Evolutionary conservation across 768 basidiomycete species (phyloP), one percentile per base, ranked within the genome.

Genomic region (Lactarius pseudohatsudake): DNA sequence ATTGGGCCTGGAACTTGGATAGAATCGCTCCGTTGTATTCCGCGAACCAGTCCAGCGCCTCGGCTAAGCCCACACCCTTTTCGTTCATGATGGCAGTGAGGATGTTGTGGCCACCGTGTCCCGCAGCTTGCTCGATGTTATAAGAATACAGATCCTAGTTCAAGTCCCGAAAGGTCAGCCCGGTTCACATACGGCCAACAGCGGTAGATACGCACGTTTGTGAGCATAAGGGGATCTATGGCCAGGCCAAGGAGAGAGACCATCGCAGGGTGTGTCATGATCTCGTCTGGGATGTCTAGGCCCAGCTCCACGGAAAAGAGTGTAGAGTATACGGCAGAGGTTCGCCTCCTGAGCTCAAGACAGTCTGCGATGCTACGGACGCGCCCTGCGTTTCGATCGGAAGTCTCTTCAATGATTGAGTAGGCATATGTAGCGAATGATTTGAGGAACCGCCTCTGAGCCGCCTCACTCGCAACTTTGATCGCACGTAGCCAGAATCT

Each of bases 81-180:
- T 80, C 74, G 55, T 76, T 71, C 78, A 80, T 82, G 57, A 82
- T 74, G 15, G 81, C 73, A 0, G 76, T 77, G 59, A 84, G 72
- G 57, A 80, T 71, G 58, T 83, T 84, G 67, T 81, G 79, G 20
- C 71, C 71, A 32, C 75, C 79, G 15, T 78, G 71, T 0, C 80
- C 80, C n/a, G 75, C 72, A 13, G 80, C 76, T 61, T 80, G 77
- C 61, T 82, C 80, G 22, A 73, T 74, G 38, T 75, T 73, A 69
- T 78, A 81, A 11, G 80, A 81, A 65, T 75, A 78, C 22, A 80
- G 64, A 66, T 81, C 80, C 78, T 82, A 45, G 22, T 26, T 26
- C 47, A 22, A 4, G 40, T 5, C 4, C 6, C 7, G 6, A 4
- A 0, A 60, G 10, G 40, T 56, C 53, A 62, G 43, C 16, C 0